phyloP scores from a whole-genome alignment of 1,139 yeast species.

The Candida dubliniensis region DNA sequence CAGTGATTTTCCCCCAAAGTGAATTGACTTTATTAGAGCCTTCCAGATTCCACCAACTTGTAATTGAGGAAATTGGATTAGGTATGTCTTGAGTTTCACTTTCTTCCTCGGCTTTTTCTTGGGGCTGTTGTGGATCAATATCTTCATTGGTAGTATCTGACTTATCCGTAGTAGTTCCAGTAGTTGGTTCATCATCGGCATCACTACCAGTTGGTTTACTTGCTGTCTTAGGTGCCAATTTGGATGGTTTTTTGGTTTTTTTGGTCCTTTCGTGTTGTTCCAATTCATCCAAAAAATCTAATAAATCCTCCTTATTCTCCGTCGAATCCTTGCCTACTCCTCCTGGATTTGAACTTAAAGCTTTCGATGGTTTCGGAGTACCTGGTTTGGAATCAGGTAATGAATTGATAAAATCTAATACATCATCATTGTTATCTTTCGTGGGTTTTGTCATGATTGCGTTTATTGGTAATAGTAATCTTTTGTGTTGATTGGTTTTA shows the following conservation, averaged over 20 bases:
- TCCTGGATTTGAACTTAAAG: conserved; percentile 3
- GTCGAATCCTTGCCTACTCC: conserved; percentile 40
- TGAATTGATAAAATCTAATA: conserved; percentile 84
- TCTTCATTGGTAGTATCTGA: conserved; percentile 14
- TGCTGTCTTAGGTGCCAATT: conserved; percentile 5
- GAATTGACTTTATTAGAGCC: conserved; percentile 76
- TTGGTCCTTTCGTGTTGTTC: conserved; percentile 47
- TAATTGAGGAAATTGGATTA: conserved; percentile 69
- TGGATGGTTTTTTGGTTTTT: conserved; percentile 25
- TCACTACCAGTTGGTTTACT: conserved; percentile 3
- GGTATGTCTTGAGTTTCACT: conserved; percentile 13
- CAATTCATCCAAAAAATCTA: conserved; percentile 85
- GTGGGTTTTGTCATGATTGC: background rate
- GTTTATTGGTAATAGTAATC: background rate
- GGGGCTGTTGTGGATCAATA: conserved; percentile 9
- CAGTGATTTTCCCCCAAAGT: conserved; percentile 59
- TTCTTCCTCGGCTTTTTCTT: conserved; percentile 3
- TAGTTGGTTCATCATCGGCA: conserved; percentile 9
- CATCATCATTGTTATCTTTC: conserved; percentile 44
- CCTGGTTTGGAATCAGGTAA: conserved; percentile 65
- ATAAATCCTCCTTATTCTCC: conserved; percentile 54
- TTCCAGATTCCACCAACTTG: conserved; percentile 79
- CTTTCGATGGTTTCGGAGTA: conserved; percentile 30
- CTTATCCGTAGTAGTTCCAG: conserved; percentile 14
- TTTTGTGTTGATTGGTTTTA: background rate